phyloP scores from a whole-genome alignment of 1,284 basidiomycete species.

The Quambalaria eucalypti region DNA sequence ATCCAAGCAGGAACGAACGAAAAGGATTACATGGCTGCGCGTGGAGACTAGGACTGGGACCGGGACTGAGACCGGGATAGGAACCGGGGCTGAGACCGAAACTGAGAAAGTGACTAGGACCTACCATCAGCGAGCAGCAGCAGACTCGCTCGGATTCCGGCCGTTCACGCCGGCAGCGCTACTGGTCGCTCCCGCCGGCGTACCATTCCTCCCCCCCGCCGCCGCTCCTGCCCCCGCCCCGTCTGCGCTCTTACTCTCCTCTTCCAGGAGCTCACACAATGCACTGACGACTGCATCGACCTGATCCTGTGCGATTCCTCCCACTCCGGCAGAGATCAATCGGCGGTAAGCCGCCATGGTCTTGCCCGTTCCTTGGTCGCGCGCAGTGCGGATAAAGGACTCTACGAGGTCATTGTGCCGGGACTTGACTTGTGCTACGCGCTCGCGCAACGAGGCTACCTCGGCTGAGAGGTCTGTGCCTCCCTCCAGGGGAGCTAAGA shows the following conservation, averaged over 20 bases:
- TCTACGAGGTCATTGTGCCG: slow-evolving; percentile 19
- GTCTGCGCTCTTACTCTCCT: slow-evolving; percentile 6
- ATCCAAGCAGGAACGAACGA: too few species aligned
- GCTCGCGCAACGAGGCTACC: slow-evolving; percentile 15
- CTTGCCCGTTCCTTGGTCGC: slow-evolving; percentile 36
- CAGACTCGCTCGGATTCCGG: too few species aligned
- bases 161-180: too few species aligned
- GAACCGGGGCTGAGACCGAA: too few species aligned
- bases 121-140: too few species aligned
- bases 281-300: slow-evolving; percentile 42
- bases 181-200: too few species aligned
- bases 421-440: slow-evolving; percentile 12
- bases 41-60: too few species aligned
- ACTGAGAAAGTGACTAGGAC: too few species aligned
- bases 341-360: slow-evolving; percentile 43
- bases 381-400: slow-evolving; percentile 20
- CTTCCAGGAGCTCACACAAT: slow-evolving; percentile 40
- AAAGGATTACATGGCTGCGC: too few species aligned
- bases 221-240: too few species aligned
- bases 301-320: slow-evolving; percentile 38
- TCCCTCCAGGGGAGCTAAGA: slow-evolving; percentile 11
- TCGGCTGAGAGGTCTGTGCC: slow-evolving; percentile 8
- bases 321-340: slow-evolving; percentile 42
- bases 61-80: too few species aligned
- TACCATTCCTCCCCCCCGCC: too few species aligned